Evolutionary conservation across 2,329 filamentous ascomycete species (phyloP).

Genomic region (Nannizziopsis arthrosporioides): DNA sequence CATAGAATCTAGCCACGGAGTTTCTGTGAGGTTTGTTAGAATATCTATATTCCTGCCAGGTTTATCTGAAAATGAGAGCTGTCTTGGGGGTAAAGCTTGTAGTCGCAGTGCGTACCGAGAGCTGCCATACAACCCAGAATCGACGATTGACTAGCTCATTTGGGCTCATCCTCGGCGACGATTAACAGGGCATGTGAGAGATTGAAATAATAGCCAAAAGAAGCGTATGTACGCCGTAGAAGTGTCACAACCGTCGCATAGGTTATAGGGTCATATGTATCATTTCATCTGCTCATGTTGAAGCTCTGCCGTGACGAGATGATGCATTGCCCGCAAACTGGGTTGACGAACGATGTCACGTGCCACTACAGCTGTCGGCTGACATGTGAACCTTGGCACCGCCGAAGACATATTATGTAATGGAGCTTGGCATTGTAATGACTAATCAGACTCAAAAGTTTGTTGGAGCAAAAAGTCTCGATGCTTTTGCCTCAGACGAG

Average conservation of each 20-base stretch:
- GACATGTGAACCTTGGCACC: conserved; percentile 1
- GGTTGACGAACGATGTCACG: background rate
- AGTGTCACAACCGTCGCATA: no score
- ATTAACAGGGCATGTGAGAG: background rate
- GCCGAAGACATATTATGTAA: background rate
- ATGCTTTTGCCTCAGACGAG: conserved; percentile 3
- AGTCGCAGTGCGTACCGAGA: conserved; percentile 30
- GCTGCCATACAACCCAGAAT: conserved; percentile 38
- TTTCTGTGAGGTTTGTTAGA: conserved; percentile 28
- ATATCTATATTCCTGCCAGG: background rate
- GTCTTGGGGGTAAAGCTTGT: conserved; percentile 3
- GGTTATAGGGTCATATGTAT: no score
- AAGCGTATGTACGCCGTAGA: background rate
- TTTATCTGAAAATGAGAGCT: conserved; percentile 1
- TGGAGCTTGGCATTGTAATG: background rate
- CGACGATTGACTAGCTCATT: background rate
- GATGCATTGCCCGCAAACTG: no score
- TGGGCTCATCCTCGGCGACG: conserved; percentile 5
- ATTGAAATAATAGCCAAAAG: background rate
- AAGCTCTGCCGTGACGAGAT: no score
- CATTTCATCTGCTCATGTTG: background rate
- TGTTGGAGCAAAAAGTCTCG: background rate
- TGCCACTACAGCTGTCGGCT: background rate
- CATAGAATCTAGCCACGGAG: conserved; percentile 46
- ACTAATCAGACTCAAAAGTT: conserved; percentile 1